Evolutionary conservation across 306 rosid species (phyloP).

Genomic region (Alnus rubra): DNA sequence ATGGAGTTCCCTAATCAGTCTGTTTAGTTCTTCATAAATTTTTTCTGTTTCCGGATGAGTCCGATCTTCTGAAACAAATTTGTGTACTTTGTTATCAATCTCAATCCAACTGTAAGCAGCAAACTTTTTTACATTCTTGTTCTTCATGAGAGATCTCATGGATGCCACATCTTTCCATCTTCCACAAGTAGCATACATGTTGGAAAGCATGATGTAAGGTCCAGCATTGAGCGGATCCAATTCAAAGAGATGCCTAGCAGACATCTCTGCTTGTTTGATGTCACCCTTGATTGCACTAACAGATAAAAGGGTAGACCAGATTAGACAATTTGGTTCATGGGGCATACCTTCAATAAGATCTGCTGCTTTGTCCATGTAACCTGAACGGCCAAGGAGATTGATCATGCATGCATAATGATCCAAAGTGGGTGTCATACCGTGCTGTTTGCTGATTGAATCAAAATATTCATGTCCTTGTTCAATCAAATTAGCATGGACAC

Average conservation of each 20-base stretch:
- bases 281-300: conserved; percentile 23
- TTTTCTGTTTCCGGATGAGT: conserved; percentile 28
- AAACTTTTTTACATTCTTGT: conserved; percentile 30
- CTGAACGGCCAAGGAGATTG: conserved; percentile 34
- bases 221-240: conserved; percentile 34
- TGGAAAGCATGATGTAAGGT: conserved; percentile 39
- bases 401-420: conserved; percentile 44
- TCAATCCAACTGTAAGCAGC: conserved; percentile 47
- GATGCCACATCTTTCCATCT: conserved; percentile 35
- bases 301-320: conserved; percentile 39
- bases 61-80: conserved; percentile 29
- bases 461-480: conserved; percentile 32
- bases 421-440: conserved; percentile 26
- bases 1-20: conserved; percentile 22
- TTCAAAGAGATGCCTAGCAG: conserved; percentile 32
- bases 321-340: conserved; percentile 24
- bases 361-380: conserved; percentile 26
- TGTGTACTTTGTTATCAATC: conserved; percentile 29
- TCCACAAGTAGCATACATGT: conserved; percentile 33
- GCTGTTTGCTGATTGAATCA: conserved; percentile 26
- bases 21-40: conserved; percentile 28
- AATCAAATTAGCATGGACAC: conserved; percentile 31
- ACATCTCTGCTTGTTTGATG: conserved; percentile 27
- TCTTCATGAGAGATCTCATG: conserved; percentile 35
- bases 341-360: conserved; percentile 37